phyloP scores from a whole-genome alignment of 495 filamentous ascomycete genomes.

The Halenospora varia region DNA sequence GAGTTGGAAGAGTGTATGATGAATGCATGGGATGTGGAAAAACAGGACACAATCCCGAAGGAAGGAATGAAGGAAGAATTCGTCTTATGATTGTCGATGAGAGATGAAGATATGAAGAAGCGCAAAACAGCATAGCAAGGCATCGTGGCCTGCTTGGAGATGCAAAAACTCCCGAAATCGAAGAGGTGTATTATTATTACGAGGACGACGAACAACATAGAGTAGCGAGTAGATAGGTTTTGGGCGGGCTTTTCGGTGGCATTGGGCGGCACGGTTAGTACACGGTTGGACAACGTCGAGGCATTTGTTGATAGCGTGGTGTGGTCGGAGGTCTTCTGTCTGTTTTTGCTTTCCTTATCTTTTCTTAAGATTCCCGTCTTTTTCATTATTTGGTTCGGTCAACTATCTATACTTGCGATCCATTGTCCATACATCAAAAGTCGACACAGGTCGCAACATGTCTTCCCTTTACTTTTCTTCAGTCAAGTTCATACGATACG shows the following conservation, averaged over 20 bases:
- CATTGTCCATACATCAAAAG: background rate
- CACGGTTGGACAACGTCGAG: conserved; percentile 9
- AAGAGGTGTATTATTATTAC: conserved; percentile 29
- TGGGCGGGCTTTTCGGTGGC: background rate
- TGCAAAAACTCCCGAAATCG: conserved; percentile 17
- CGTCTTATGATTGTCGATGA: conserved; percentile 24
- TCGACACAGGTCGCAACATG: conserved; percentile 14
- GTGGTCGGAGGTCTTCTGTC: background rate
- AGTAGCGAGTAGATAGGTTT: background rate
- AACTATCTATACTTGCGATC: background rate
- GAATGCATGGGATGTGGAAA: conserved; percentile 21
- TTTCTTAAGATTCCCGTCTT: background rate
- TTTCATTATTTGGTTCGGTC: background rate
- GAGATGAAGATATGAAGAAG: conserved; percentile 22
- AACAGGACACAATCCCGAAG: conserved; percentile 9
- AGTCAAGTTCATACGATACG: background rate
- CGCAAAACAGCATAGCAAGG: background rate
- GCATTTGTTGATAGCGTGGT: conserved; percentile 11
- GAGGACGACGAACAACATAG: conserved; percentile 15
- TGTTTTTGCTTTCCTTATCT: background rate
- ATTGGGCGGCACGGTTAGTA: background rate
- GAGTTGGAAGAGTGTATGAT: background rate
- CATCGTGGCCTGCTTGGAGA: conserved; percentile 5
- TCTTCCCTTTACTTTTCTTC: background rate
- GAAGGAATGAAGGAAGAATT: conserved; percentile 16